Evolutionary conservation across 2,329 filamentous ascomycete genomes (phyloP).

Genomic region (Cladosporium oxysporum): DNA sequence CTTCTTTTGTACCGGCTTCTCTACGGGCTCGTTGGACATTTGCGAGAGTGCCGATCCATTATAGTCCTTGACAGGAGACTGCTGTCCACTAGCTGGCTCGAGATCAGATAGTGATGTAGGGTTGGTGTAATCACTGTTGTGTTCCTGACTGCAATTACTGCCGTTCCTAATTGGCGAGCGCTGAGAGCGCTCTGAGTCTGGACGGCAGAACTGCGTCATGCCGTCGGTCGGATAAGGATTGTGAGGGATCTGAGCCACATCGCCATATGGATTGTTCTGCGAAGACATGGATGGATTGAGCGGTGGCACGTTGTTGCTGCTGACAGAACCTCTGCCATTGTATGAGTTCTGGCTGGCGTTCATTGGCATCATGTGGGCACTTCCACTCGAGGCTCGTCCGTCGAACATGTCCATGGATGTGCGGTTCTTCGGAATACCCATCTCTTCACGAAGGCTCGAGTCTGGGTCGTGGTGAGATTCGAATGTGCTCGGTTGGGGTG

Average conservation of each 20-base stretch:
- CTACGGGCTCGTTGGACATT: constrained; percentile 43
- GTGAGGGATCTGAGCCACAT: constrained; percentile 73
- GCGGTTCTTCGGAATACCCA: constrained; percentile 56
- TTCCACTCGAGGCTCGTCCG: constrained; percentile 26
- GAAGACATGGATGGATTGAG: constrained; percentile 17
- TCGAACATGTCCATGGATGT: constrained; percentile 34
- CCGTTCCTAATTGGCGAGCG: constrained; percentile 72
- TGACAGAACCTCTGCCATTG: constrained; percentile 14
- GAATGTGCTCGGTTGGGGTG: constrained; percentile 88
- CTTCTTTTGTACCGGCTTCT: constrained; percentile 68
- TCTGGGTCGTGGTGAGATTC: constrained; percentile 90
- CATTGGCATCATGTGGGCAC: background rate
- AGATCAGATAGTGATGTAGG: constrained; percentile 86
- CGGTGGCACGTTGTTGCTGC: constrained; percentile 23
- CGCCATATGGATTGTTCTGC: constrained; percentile 57
- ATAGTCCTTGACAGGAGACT: constrained; percentile 69
- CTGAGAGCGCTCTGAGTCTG: constrained; percentile 67
- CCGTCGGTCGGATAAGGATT: constrained; percentile 93
- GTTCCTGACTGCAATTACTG: constrained; percentile 73
- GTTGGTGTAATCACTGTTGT: constrained; percentile 78
- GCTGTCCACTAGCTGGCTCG: constrained; percentile 72
- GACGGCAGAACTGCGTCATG: constrained; percentile 95
- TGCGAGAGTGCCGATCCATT: constrained; percentile 38
- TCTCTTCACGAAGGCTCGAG: constrained; percentile 68
- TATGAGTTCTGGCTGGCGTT: background rate